Base-by-base conservation (phyloP, 2,329 filamentous ascomycete species). In the Septoria linicola region DNA sequence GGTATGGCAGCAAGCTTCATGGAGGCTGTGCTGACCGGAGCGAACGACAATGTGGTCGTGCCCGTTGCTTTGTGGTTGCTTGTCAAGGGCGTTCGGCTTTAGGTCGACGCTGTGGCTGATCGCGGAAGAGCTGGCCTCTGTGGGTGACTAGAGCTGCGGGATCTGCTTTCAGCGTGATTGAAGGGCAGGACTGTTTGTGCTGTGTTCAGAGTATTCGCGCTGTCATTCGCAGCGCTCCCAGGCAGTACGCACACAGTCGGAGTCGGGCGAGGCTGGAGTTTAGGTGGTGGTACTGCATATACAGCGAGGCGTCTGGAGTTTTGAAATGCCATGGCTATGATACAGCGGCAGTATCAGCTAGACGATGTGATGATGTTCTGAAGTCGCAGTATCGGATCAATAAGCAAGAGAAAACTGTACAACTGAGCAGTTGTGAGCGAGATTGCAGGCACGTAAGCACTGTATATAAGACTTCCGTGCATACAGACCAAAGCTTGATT, bases 31-130 rank as follows among this genome's bases (percentile, higher is more conserved):
- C 74, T 99, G 58, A 97, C 93, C 11, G 93, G 93, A 2, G 93
- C 92, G 23, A 99, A 99, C 70, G 93, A 99, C 76, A 99, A 99
- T 76, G 93, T 99, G 14, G 85, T 97, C 58, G 92, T 97, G 58
- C 93, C 93, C 3, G 83, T 99, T 51, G 84, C 95, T 43, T 73
- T 99, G 54, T 99, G 93, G 93, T 80, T 91, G 53, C 84, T 95
- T 63, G 90, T 96, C 32, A 87, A 92, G 71, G 89, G 88, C 16
- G 70, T 92, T 54, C 79, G 79, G 49, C 66, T 85, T 58, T 85
- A 48, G 16, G 14, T 2, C 2, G 17, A 32, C 27, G 19, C 21
- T 25, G 41, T 43, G 5, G 17, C 19, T 14, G 25, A 32, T 23
- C 41, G 40, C 2, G 20, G 40, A 11, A 31, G 25, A 4, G 8